Conservation (phyloP, 2,329 filamentous ascomycete genomes). For the Dactylellina drechsleri region DNA sequence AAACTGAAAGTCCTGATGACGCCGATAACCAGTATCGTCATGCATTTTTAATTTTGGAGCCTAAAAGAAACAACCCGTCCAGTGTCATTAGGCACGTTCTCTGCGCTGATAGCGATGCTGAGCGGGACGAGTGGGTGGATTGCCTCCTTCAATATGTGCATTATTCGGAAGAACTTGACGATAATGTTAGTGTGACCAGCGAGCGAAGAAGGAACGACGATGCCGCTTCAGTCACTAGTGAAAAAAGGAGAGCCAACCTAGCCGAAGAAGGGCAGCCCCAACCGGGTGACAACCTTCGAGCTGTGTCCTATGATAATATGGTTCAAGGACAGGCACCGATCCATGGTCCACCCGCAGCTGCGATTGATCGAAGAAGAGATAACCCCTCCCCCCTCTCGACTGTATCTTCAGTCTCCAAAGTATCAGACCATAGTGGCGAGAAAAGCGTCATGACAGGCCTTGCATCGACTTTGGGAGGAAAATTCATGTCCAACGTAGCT, state of each 20-base stretch:
- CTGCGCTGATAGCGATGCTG: slow-evolving; percentile 91
- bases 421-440: slow-evolving; percentile 68
- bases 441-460: slow-evolving; percentile 78
- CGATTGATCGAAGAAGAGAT: slow-evolving; percentile 54
- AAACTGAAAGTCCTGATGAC: slow-evolving; percentile 71
- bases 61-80: slow-evolving; percentile 92
- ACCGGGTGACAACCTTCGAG: slow-evolving; percentile 57
- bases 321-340: slow-evolving; percentile 60
- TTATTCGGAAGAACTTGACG: slow-evolving; percentile 72
- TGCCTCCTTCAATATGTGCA: slow-evolving; percentile 90
- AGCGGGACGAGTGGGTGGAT: slow-evolving; percentile 94
- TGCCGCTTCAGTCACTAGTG: slow-evolving; percentile 63
- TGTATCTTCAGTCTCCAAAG: slow-evolving; percentile 51
- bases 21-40: slow-evolving; percentile 94
- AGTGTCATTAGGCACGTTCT: slow-evolving; percentile 91
- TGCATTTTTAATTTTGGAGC: slow-evolving; percentile 92
- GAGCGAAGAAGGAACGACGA: slow-evolving; percentile 59
- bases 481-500: slow-evolving; percentile 66
- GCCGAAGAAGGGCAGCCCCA: slow-evolving; percentile 61
- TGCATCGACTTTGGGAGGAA: slow-evolving; percentile 84
- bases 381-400: slow-evolving; percentile 54
- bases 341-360: slow-evolving; percentile 54
- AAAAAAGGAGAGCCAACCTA: slow-evolving; percentile 62
- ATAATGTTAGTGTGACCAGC: slow-evolving; percentile 57
- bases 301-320: slow-evolving; percentile 61